phyloP scores from a whole-genome alignment of 1,284 basidiomycete genomes.

The Irpex lacteus region DNA sequence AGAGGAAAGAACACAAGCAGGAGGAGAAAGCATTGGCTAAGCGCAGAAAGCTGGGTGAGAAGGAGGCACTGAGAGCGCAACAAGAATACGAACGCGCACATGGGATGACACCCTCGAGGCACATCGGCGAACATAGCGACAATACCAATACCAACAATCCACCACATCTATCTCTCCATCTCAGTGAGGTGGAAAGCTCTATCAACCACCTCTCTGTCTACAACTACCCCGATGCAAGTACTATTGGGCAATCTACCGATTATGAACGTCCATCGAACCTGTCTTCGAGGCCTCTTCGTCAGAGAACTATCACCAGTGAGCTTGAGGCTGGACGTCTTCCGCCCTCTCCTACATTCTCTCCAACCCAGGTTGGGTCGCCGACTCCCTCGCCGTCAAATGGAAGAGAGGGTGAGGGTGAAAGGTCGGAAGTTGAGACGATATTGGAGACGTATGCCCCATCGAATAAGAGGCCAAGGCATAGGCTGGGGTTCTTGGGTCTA shows the following conservation, averaged over 20 bases:
- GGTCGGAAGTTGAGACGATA: background rate
- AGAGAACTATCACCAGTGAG: constrained; percentile 5
- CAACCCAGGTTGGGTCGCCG: background rate
- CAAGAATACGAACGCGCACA: background rate
- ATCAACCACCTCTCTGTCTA: background rate
- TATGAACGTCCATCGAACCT: background rate
- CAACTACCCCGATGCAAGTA: background rate
- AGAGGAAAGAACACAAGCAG: constrained; percentile 1
- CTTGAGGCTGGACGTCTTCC: constrained; percentile 10
- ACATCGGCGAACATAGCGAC: too few relatives aligned
- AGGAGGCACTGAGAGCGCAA: background rate
- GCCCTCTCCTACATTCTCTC: background rate
- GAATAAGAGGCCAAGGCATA: constrained; percentile 56
- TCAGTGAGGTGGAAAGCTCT: background rate
- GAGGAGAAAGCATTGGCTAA: too few relatives aligned
- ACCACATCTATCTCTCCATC: too few relatives aligned
- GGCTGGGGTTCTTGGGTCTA: constrained; percentile 54
- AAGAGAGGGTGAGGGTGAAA: background rate
- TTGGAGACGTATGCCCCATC: constrained; percentile 39
- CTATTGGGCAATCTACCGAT: background rate
- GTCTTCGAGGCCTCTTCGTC: background rate
- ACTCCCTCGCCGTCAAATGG: background rate
- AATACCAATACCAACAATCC: too few relatives aligned
- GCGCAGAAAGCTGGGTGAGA: constrained; percentile 7
- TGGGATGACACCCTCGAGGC: background rate